Evolutionary conservation across 1,284 basidiomycete species (phyloP).

Genomic region (Stereum hirsutum): DNA sequence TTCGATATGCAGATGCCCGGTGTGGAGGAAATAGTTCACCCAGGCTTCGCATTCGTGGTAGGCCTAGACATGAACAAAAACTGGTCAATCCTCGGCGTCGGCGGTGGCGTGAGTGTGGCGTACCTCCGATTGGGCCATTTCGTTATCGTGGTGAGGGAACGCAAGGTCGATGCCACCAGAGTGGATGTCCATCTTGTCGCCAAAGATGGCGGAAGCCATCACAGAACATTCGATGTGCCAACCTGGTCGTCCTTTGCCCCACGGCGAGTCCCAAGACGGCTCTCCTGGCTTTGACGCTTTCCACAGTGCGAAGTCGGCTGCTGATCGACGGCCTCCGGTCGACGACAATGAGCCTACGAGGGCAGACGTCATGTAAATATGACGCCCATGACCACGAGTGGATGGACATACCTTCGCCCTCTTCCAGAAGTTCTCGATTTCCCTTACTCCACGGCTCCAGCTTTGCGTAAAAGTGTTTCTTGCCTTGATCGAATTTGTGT

Average conservation of each 20-base stretch:
- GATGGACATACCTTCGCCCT: conserved; percentile 73
- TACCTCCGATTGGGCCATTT: conserved; percentile 96
- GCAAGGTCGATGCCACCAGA: conserved; percentile 95
- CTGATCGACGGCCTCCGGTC: conserved; percentile 50
- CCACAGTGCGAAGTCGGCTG: conserved; percentile 95
- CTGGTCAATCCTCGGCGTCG: not conserved
- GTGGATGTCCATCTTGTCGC: conserved; percentile 94
- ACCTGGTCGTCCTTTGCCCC: conserved; percentile 95
- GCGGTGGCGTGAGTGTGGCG: conserved; percentile 11
- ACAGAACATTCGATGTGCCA: conserved; percentile 99
- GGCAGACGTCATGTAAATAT: conserved; percentile 3
- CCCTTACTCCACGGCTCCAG: conserved; percentile 94
- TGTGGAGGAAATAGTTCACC: conserved; percentile 99
- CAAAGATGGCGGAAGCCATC: conserved; percentile 93
- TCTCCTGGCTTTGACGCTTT: conserved; percentile 98
- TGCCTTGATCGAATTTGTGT: conserved; percentile 70
- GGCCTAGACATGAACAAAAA: conserved; percentile 39
- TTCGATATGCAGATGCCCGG: conserved; percentile 97
- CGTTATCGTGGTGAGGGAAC: conserved; percentile 99
- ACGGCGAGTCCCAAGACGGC: conserved; percentile 93
- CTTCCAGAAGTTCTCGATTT: conserved; percentile 84
- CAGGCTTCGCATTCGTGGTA: conserved; percentile 90
- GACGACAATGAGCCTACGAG: conserved; percentile 52
- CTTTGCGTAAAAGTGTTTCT: conserved; percentile 84
- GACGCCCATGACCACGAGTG: not conserved